phyloP scores from a whole-genome alignment of 2,329 filamentous ascomycete genomes.

The Drechmeria coniospora region DNA sequence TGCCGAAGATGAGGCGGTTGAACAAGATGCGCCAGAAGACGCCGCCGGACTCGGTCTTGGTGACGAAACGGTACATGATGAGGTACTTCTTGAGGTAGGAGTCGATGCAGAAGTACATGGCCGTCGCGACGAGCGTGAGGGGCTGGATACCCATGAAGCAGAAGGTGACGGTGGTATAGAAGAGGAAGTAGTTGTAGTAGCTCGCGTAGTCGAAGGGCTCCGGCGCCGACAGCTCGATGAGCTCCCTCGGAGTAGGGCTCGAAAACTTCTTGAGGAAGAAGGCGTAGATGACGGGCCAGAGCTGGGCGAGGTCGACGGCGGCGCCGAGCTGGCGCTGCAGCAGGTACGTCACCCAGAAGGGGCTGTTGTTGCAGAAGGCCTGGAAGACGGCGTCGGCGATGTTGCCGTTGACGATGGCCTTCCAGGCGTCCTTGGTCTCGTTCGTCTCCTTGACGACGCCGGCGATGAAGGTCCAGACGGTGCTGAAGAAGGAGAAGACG shows the following conservation, averaged over 20 bases:
- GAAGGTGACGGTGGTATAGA: conserved; percentile 79
- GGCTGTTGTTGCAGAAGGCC: conserved; percentile 67
- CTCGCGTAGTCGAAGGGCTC: conserved; percentile 87
- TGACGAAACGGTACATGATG: conserved; percentile 85
- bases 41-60: conserved; percentile 90
- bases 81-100: conserved; percentile 90
- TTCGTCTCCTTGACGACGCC: conserved; percentile 45
- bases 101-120: conserved; percentile 80
- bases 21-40: conserved; percentile 83
- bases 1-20: conserved; percentile 80
- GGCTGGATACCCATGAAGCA: conserved; percentile 79
- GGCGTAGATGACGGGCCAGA: conserved; percentile 70
- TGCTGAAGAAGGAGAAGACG: conserved; percentile 83
- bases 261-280: conserved; percentile 76
- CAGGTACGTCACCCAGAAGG: conserved; percentile 90
- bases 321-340: conserved; percentile 86
- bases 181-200: conserved; percentile 97
- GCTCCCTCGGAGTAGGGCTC: conserved; percentile 73
- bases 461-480: conserved; percentile 59
- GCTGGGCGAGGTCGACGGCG: conserved; percentile 81
- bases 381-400: conserved; percentile 50
- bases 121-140: conserved; percentile 69
- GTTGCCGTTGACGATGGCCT: conserved; percentile 48
- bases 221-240: conserved; percentile 86
- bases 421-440: conserved; percentile 46